Conservation (phyloP, 306 rosid species). For the Sicyos edulis region DNA sequence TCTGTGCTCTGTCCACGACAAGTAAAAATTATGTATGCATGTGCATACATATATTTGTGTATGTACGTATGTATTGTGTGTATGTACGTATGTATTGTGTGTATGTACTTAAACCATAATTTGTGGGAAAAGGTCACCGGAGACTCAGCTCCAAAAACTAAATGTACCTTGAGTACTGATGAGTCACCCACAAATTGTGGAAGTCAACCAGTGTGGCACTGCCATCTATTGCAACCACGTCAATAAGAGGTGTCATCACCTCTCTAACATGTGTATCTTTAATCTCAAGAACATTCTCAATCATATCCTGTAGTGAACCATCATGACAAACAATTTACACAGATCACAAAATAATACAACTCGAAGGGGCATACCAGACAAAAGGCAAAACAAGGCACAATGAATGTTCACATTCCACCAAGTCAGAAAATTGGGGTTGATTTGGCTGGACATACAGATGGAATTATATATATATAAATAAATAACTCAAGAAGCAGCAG, state of each 20-base stretch:
- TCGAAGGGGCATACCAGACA: not conserved
- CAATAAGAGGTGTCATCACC: conserved; percentile 99
- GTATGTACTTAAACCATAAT: not conserved
- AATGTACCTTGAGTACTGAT: conserved; percentile 91
- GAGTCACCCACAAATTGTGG: conserved; percentile 85
- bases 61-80: too few relatives aligned
- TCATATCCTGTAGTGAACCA: conserved; percentile 70
- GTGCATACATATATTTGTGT: too few relatives aligned
- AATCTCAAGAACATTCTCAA: conserved; percentile 94
- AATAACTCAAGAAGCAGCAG: too few relatives aligned
- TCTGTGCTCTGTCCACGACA: not conserved
- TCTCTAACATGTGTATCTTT: conserved; percentile 96
- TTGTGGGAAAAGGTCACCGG: not conserved
- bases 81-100: too few relatives aligned
- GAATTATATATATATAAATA: too few relatives aligned
- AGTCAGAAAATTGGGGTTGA: too few relatives aligned
- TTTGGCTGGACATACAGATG: too few relatives aligned
- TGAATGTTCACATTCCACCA: not conserved
- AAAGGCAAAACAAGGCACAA: not conserved
- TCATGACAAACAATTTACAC: conserved; percentile 10
- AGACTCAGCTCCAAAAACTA: not conserved
- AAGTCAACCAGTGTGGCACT: conserved; percentile 82
- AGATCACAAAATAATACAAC: not conserved
- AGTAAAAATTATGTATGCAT: not conserved
- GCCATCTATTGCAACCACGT: conserved; percentile 92